These are phyloP conservation scores for Peronospora destructor DNA, from an alignment of 352 stramenopile genomes.

Conservation along the genomic window DNA sequence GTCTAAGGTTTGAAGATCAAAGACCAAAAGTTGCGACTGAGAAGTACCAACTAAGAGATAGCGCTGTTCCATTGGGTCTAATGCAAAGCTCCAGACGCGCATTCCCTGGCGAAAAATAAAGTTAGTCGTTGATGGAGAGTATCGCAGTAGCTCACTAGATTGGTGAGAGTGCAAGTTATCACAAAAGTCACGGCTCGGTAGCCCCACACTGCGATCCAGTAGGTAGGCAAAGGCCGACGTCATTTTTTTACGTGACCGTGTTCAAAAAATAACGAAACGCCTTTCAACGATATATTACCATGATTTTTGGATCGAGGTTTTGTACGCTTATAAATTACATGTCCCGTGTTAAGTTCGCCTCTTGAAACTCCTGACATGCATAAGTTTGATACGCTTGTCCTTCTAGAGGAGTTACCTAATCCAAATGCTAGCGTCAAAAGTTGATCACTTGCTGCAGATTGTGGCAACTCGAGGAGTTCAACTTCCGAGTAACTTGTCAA, in stretches of 20 bases:
- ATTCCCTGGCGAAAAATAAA: conserved; percentile 59
- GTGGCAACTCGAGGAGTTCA: conserved; percentile 28
- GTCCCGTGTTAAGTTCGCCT: too few relatives aligned
- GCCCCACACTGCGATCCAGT: conserved; percentile 44
- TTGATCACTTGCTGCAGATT: conserved; percentile 35
- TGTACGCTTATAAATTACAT: too few relatives aligned
- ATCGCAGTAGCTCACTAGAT: conserved; percentile 16
- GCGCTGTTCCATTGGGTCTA: conserved; percentile 54
- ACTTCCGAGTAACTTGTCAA: neutral
- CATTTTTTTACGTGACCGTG: conserved; percentile 2
- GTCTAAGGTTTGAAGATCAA: conserved; percentile 52
- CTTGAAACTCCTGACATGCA: too few relatives aligned
- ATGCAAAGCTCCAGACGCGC: conserved; percentile 50
- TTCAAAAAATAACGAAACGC: neutral
- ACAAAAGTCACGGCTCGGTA: conserved; percentile 34
- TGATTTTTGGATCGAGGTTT: too few relatives aligned
- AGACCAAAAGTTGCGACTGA: conserved; percentile 52
- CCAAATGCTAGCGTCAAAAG: conserved; percentile 24
- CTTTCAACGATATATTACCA: too few relatives aligned
- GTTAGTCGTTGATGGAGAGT: conserved; percentile 27
- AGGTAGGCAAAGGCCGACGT: conserved; percentile 46
- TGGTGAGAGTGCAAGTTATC: conserved; percentile 32
- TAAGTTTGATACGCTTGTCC: too few relatives aligned
- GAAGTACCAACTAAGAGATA: conserved; percentile 56
- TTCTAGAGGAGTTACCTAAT: neutral